Evolutionary conservation across 176 grass and related monocot species (phyloP).

Genomic region (Oryza meridionalis): DNA sequence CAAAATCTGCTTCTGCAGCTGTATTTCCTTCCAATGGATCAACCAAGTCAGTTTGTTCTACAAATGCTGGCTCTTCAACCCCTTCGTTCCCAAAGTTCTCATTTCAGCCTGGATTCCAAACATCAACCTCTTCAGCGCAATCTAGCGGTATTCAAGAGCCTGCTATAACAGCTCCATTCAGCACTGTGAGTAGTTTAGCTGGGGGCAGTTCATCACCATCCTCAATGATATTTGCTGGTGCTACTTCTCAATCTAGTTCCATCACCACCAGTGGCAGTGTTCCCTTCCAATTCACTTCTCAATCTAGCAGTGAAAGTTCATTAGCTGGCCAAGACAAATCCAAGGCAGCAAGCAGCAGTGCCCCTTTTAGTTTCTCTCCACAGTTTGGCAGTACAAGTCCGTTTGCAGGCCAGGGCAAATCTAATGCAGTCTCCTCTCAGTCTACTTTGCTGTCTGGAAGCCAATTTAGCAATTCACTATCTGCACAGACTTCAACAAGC

Average conservation of each 20-base stretch:
- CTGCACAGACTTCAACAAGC: slow-evolving; percentile 23
- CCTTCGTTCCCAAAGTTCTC: slow-evolving; percentile 6
- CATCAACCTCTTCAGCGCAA: slow-evolving; percentile 5
- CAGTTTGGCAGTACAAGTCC: slow-evolving; percentile 18
- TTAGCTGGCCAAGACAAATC: slow-evolving; percentile 39
- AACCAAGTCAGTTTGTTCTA: not conserved
- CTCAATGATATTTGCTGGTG: slow-evolving; percentile 13
- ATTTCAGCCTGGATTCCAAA: slow-evolving; percentile 21
- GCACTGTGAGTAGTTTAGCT: slow-evolving; percentile 26
- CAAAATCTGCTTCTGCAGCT: slow-evolving; percentile 18
- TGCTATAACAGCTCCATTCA: not conserved
- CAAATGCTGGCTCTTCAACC: slow-evolving; percentile 17
- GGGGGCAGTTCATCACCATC: slow-evolving; percentile 13
- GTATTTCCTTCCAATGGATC: slow-evolving; percentile 9
- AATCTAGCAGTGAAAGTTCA: slow-evolving; percentile 31
- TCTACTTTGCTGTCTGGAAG: slow-evolving; percentile 20
- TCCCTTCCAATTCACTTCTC: slow-evolving; percentile 13
- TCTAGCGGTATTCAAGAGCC: slow-evolving; percentile 2
- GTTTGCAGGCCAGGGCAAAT: not conserved
- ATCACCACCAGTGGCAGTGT: not conserved
- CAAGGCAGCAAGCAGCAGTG: slow-evolving; percentile 15
- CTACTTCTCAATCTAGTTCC: slow-evolving; percentile 28
- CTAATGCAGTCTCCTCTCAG: slow-evolving; percentile 19
- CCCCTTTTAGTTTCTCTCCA: slow-evolving; percentile 22
- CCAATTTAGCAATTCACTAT: slow-evolving; percentile 3